phyloP scores from a whole-genome alignment of 768 basidiomycete species.

The Ramaria sp. region DNA sequence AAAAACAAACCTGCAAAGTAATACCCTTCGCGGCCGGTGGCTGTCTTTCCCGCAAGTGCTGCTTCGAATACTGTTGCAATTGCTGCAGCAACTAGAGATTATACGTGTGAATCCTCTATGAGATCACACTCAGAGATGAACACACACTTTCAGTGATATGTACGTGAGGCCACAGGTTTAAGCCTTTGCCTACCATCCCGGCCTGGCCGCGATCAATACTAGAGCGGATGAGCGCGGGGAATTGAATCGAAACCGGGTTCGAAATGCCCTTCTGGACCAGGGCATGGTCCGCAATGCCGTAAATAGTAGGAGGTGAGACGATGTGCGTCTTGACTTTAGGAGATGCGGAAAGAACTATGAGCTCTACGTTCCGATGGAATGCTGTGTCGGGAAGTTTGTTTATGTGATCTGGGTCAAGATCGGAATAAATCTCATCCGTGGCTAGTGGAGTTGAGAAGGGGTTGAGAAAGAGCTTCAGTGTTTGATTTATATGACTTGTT shows the following conservation, averaged over 20 bases:
- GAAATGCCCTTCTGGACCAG: slow-evolving; percentile 42
- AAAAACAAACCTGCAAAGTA: slow-evolving; percentile 32
- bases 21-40: slow-evolving; percentile 35
- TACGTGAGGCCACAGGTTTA: slow-evolving; percentile 49
- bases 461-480: no score
- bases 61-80: slow-evolving; percentile 37
- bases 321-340: slow-evolving; percentile 35
- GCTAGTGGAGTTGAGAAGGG: neutral
- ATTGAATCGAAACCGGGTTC: slow-evolving; percentile 29
- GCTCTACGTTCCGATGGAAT: slow-evolving; percentile 40
- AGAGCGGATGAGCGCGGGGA: slow-evolving; percentile 17
- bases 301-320: slow-evolving; percentile 46
- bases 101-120: neutral
- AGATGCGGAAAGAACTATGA: slow-evolving; percentile 35
- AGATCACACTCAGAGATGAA: neutral
- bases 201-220: slow-evolving; percentile 29
- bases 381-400: slow-evolving; percentile 33
- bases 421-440: slow-evolving; percentile 15
- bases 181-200: slow-evolving; percentile 45
- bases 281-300: slow-evolving; percentile 36
- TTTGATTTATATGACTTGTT: neutral
- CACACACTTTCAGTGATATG: slow-evolving; percentile 28
- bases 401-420: slow-evolving; percentile 34
- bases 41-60: slow-evolving; percentile 15
- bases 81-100: slow-evolving; percentile 13